phyloP scores from a whole-genome alignment of 768 basidiomycete genomes.

The Suillus plorans region DNA sequence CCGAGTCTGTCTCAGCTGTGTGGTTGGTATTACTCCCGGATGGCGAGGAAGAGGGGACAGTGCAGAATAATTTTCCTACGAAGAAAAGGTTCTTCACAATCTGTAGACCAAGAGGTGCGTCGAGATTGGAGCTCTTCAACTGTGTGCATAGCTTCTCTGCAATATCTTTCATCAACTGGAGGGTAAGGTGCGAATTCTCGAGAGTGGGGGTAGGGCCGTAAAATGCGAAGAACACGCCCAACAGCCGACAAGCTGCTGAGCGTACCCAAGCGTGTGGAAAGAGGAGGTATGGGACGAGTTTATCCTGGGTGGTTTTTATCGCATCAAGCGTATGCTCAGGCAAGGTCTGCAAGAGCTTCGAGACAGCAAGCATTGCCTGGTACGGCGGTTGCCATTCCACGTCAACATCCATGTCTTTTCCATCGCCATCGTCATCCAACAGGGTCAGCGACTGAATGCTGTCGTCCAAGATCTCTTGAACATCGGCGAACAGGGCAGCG shows the following conservation, averaged over 20 bases:
- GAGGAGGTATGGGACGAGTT: constrained; percentile 63
- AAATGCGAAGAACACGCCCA: constrained; percentile 68
- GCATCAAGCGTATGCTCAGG: constrained; percentile 47
- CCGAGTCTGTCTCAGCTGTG: constrained; percentile 30
- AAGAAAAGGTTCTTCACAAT: constrained; percentile 92
- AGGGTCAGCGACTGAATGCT: constrained; percentile 42
- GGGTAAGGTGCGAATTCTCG: constrained; percentile 48
- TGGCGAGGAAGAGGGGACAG: constrained; percentile 31
- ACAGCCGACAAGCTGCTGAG: constrained; percentile 69
- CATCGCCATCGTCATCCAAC: constrained; percentile 30
- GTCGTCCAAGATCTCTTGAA: constrained; percentile 44
- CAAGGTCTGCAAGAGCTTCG: constrained; percentile 60
- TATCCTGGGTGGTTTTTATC: constrained; percentile 58
- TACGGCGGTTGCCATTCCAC: constrained; percentile 83
- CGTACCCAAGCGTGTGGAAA: constrained; percentile 97
- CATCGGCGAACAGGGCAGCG: constrained; percentile 52
- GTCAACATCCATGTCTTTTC: constrained; percentile 52
- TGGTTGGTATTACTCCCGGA: constrained; percentile 22
- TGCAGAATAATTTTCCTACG: constrained; percentile 81
- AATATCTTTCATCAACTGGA: constrained; percentile 58
- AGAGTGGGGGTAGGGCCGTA: constrained; percentile 19
- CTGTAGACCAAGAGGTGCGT: constrained; percentile 73
- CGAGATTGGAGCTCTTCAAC: constrained; percentile 78
- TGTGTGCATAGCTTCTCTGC: constrained; percentile 75
- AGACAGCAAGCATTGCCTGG: constrained; percentile 66